These are phyloP conservation scores for Vachellia pachyceras DNA, from an alignment of 306 rosid species.

Conservation along the genomic window DNA sequence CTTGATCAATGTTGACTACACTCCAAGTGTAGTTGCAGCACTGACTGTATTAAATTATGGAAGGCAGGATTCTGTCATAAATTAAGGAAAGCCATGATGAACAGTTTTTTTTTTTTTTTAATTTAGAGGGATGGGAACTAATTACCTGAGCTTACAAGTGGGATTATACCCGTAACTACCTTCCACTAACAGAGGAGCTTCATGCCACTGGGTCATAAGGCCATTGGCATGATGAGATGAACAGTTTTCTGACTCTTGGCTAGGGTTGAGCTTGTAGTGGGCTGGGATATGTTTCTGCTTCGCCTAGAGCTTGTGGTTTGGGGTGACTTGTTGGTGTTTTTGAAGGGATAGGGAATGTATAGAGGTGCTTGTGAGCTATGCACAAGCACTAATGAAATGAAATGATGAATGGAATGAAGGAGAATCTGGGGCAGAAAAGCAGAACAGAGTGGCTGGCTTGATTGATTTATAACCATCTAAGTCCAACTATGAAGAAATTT, in stretches of 20 bases:
- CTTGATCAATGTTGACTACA: slow-evolving; percentile 32
- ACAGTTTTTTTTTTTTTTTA: neutral
- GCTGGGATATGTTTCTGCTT: neutral
- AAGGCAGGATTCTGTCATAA: slow-evolving; percentile 71
- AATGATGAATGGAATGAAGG: too few species aligned
- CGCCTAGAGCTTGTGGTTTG: too few species aligned
- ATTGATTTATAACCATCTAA: too few species aligned
- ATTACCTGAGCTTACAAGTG: too few species aligned
- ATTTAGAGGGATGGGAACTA: too few species aligned
- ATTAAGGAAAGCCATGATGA: slow-evolving; percentile 42
- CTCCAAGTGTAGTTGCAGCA: slow-evolving; percentile 84
- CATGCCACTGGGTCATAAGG: too few species aligned
- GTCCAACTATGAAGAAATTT: neutral
- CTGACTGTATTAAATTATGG: slow-evolving; percentile 57
- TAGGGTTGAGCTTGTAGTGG: neutral
- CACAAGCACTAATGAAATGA: neutral
- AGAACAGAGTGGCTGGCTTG: too few species aligned
- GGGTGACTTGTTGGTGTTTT: too few species aligned
- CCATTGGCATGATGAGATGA: neutral
- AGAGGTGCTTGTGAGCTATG: neutral
- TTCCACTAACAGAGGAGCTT: too few species aligned
- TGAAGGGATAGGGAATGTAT: too few species aligned
- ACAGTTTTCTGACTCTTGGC: neutral
- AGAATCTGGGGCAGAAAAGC: too few species aligned
- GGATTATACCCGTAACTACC: too few species aligned